Evolutionary conservation across 2,329 filamentous ascomycete genomes (phyloP), one percentile per base, ranked within the genome.

Genomic region (Trichoderma koningiopsis): DNA sequence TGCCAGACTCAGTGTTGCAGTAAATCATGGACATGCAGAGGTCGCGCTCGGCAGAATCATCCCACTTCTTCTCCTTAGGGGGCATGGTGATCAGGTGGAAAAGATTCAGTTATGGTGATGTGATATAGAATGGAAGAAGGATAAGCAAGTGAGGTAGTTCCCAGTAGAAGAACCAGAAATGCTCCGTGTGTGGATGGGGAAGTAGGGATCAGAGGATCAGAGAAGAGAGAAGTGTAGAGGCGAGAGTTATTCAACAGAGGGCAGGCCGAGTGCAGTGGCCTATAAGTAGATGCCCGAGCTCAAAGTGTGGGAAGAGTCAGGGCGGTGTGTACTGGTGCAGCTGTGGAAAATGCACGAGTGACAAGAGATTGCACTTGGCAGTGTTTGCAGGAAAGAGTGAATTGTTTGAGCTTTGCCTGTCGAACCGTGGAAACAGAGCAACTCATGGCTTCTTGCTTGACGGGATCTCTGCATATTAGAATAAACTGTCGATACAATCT

Each of bases 21-120:
- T 76, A 65, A 65, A 81, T 76, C 63, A 81, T 72, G 59, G 80
- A 76, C 49, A 81, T 75, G 71, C 77, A 80, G 69, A 82, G 79
- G 61, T 82, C 80, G 8, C 76, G 77, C 72, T 82, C 79, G n/a
- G 77, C 78, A 16, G 71, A 64, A 24, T 71, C 68, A 16, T 77
- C 77, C 80, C 80, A 82, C 69, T 79, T 81, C 75, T 81, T 81
- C 47, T 78, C 77, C 2, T 69, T 19, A 7, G 70, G 71, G 70
- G 74, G 73, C 77, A 77, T 78, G 47, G n/a, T 68, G n/a, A 19
- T 43, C 2, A 6, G 52, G 13, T 27, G 14, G 4, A 19, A 2
- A 31, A 14, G 11, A 4, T 59, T 2, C 31, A 14, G 37, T 24
- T 24, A 14, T 63, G 29, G 7, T 4, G 19, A 5, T 24, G 10